Conservation (phyloP, 2,329 filamentous ascomycete genomes). For the Thelonectria rubi region DNA sequence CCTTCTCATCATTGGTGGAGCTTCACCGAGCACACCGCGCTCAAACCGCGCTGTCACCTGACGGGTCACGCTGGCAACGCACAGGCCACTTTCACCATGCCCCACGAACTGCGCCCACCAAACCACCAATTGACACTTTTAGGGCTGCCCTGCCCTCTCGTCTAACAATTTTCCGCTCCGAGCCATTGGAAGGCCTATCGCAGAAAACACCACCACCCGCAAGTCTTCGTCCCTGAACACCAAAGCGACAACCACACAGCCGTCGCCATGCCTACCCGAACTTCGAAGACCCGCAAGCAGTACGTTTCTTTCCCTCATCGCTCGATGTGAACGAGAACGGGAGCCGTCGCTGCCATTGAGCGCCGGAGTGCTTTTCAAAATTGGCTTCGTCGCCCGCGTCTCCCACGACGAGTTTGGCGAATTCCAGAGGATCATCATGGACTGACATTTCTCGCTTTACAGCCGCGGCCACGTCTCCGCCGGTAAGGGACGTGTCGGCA, state of each 20-base stretch:
- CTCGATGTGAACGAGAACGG: conserved; percentile 4
- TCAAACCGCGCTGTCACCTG: conserved; percentile 44
- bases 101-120: conserved; percentile 5
- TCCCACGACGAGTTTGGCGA: conserved; percentile 29
- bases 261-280: conserved; percentile 76
- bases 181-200: conserved; percentile 44
- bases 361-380: neutral
- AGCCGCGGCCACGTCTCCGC: conserved; percentile 98
- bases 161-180: conserved; percentile 49
- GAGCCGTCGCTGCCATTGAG: neutral
- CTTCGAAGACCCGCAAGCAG: conserved; percentile 81
- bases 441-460: conserved; percentile 45
- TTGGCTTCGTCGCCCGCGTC: conserved; percentile 21
- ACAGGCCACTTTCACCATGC: conserved; percentile 1
- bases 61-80: conserved; percentile 21
- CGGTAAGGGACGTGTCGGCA: conserved; percentile 98
- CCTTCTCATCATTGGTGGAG: conserved; percentile 29
- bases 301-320: conserved; percentile 57
- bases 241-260: conserved; percentile 56
- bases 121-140: conserved; percentile 39
- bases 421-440: conserved; percentile 30
- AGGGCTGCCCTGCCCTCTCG: conserved; percentile 55
- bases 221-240: conserved; percentile 48
- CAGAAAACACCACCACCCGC: conserved; percentile 52
- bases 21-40: conserved; percentile 35